Conservation (phyloP, 1,284 basidiomycete species). For the Boletus hoseneyae region DNA sequence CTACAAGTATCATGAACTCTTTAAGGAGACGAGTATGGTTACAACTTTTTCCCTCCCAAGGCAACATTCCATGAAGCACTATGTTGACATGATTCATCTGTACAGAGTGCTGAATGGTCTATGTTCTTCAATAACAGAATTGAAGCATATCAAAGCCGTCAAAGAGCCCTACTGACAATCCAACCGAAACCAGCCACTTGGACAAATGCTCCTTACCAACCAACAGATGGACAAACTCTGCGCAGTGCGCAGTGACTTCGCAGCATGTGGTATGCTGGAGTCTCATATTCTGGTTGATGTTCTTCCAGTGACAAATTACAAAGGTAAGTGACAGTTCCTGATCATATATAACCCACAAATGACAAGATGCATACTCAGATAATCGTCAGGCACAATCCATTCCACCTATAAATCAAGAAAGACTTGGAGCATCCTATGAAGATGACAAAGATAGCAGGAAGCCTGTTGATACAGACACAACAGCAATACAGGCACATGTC, state of each 20-base stretch:
- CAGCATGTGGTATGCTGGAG: neutral
- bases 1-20: neutral
- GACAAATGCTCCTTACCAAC: slow-evolving; percentile 5
- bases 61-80: neutral
- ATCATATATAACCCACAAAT: no score
- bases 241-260: neutral
- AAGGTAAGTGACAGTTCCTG: no score
- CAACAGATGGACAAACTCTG: neutral
- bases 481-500: no score
- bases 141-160: slow-evolving; percentile 2
- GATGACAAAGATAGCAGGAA: no score
- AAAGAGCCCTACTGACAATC: neutral
- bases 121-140: slow-evolving; percentile 3
- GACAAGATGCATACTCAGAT: no score
- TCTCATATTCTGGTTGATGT: no score
- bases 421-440: no score
- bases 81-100: neutral
- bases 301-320: no score
- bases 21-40: neutral
- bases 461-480: no score
- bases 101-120: neutral
- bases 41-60: neutral
- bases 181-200: neutral
- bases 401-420: no score
- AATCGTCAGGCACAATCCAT: no score